Evolutionary conservation across 1,284 basidiomycete genomes (phyloP), one percentile per base, ranked within the genome.

Genomic region (Microbotryum intermedium): DNA sequence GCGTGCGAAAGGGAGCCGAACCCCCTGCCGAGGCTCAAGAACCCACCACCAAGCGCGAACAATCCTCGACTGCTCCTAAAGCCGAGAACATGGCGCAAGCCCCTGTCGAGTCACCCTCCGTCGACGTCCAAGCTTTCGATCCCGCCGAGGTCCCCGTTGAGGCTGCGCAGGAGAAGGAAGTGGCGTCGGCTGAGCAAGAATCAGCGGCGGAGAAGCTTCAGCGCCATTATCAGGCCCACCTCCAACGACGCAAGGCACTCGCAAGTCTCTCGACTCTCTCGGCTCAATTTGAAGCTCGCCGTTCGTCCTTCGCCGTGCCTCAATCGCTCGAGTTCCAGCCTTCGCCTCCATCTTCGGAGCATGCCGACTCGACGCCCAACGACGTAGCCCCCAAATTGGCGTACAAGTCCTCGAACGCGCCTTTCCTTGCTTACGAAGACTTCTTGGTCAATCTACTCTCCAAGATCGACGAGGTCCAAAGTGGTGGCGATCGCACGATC

Each of bases 181-280:
- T 39, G 9, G 34, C 34, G 82, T 93, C 69, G 95, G 93, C 89
- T 93, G 97, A 80, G 93, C 91, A 72, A 87, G 92, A 79, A 8
- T 21, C 30, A 18, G 58, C 60, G 8, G 58, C 52, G 28, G 30
- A n/a, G 13, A 50, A 42, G 18, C 50, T 64, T 18, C 65, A 62
- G 51, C 58, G 55, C 44, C 62, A 55, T 45, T 62, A 57, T 58
- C 53, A 60, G 16, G 54, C 55, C 25, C 53, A 53, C 23, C 46
- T 55, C 43, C 43, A 39, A 6, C 65, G 65, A 9, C 60, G 51
- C n/a, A 5, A 43, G 21, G 62, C 62, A 4, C 65, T 67, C 54
- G 43, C 57, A 3, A 52, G 50, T 5, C 55, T 67, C 51, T 29
- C 53, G 11, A 2, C 34, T n/a, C 60, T 64, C 45, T 4, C 60